phyloP scores from a whole-genome alignment of 2,329 filamentous ascomycete genomes.

The Fonsecaea pugnacius region DNA sequence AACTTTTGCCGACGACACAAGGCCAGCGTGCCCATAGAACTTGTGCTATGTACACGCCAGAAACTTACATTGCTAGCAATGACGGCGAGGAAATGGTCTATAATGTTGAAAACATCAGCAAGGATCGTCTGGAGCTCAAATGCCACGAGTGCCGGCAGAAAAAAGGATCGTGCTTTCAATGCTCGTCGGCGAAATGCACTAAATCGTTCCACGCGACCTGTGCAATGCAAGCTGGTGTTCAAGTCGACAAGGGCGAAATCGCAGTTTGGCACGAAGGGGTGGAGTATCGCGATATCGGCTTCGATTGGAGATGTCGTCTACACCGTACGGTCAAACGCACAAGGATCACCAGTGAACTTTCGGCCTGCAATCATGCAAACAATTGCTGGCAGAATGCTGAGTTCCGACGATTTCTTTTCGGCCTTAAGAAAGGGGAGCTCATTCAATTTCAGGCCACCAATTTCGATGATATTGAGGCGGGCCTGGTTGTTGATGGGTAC shows the following conservation, averaged over 20 bases:
- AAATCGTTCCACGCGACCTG: conserved; percentile 95
- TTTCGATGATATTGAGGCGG: conserved; percentile 82
- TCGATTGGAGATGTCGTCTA: conserved; percentile 93
- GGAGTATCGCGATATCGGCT: conserved; percentile 88
- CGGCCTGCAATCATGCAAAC: conserved; percentile 55
- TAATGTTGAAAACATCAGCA: conserved; percentile 80
- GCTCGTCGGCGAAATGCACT: conserved; percentile 90
- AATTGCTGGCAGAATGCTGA: conserved; percentile 35
- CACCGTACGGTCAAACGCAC: conserved; percentile 86
- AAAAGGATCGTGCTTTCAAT: conserved; percentile 95
- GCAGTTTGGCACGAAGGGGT: conserved; percentile 86
- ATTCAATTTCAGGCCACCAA: conserved; percentile 82
- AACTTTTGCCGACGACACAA: conserved; percentile 84
- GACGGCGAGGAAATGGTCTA: conserved; percentile 72
- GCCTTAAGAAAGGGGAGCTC: conserved; percentile 72
- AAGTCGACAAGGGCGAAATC: conserved; percentile 83
- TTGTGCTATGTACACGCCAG: conserved; percentile 88
- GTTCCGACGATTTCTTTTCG: conserved; percentile 65
- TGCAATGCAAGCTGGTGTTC: conserved; percentile 86
- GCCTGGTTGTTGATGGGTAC: conserved; percentile 79
- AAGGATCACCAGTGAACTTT: conserved; percentile 69
- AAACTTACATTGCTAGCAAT: conserved; percentile 81
- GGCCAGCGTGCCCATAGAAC: conserved; percentile 84
- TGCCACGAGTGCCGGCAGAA: conserved; percentile 94
- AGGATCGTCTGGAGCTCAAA: conserved; percentile 86